phyloP scores from a whole-genome alignment of 2,329 filamentous ascomycete species.

The Curvularia sp. region DNA sequence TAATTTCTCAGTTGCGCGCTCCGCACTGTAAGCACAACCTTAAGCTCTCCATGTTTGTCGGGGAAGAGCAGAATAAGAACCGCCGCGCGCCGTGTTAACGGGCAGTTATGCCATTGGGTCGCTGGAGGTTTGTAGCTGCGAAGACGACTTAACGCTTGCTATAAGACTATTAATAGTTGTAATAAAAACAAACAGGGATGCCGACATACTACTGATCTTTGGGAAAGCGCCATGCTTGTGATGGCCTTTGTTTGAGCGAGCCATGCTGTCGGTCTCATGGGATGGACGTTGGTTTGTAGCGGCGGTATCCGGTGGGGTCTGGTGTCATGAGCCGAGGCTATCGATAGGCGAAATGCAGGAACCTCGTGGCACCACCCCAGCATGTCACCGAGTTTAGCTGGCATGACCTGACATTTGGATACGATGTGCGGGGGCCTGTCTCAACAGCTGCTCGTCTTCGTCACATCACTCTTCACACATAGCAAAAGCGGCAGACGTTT shows the following conservation, averaged over 20 bases:
- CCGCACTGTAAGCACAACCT: conserved; percentile 68
- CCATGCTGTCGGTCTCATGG: conserved; percentile 41
- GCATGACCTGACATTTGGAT: background rate
- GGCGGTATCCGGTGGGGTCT: conserved; percentile 30
- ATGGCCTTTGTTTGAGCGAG: conserved; percentile 37
- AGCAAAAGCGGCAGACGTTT: conserved; percentile 5
- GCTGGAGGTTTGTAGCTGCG: conserved; percentile 63
- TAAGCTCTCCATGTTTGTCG: conserved; percentile 79
- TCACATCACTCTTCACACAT: background rate
- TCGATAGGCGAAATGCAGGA: conserved; percentile 19
- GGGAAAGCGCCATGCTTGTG: conserved; percentile 42
- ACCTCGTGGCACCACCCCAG: conserved; percentile 12
- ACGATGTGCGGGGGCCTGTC: background rate
- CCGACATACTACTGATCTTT: conserved; percentile 37
- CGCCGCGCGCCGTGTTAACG: conserved; percentile 74
- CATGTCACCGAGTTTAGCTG: background rate
- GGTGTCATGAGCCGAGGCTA: conserved; percentile 36
- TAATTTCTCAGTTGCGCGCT: conserved; percentile 65
- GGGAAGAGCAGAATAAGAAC: conserved; percentile 89
- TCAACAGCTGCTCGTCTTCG: background rate
- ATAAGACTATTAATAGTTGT: conserved; percentile 18
- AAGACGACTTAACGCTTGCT: conserved; percentile 62
- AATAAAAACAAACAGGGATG: background rate
- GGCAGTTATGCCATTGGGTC: conserved; percentile 64
- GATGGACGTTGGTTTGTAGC: conserved; percentile 14